Base-by-base conservation (phyloP, 2,329 filamentous ascomycete species). In the Colletotrichum sp. region DNA sequence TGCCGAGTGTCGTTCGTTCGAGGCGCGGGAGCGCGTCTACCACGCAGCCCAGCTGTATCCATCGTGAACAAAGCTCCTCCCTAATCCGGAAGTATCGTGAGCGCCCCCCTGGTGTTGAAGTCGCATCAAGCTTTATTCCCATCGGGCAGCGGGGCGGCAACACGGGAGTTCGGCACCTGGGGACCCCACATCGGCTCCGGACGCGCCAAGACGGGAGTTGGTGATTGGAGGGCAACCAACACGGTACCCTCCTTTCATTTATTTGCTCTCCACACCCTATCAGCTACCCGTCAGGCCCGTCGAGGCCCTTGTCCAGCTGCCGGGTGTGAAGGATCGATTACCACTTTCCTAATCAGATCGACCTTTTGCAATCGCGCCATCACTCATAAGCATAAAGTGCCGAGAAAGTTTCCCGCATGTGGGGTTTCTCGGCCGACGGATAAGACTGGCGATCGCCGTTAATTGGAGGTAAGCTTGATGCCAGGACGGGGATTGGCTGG, bases 291-390 rank as follows among this genome's bases (percentile, higher is more conserved):
- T 61, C 44, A 52, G 44, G 44, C 44, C 44, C 44, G 44, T 52
- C n/a, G n/a, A 52, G n/a, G 44, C 11, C 44, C 44, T 9, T 19
- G 44, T 12, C 27, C 25, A 69, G 34, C 55, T 32, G 65, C 49
- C 22, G 36, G 36, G n/a, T 34, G 30, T 44, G 34, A 62, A 15
- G 59, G 59, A 57, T 30, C 11, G 49, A 55, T 59, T 73, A 76
- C 73, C 70, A 76, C 73, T 65, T 76, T 73, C 73, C 73, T 76
- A 13, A 49, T 65, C 34, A 16, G 65, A 61, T 36, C 49, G 13
- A 29, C 44, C 34, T 69, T 68, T 59, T 27, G 59, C 16, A 25
- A 65, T 68, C 30, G 49, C 64, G 15, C 73, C 30, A 65, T 65
- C 30, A 39, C 27, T 69, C 44, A 64, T 61, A 30, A 72, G 57